Conservation (phyloP, 495 filamentous ascomycete genomes). For the Penicillium cataractarum region DNA sequence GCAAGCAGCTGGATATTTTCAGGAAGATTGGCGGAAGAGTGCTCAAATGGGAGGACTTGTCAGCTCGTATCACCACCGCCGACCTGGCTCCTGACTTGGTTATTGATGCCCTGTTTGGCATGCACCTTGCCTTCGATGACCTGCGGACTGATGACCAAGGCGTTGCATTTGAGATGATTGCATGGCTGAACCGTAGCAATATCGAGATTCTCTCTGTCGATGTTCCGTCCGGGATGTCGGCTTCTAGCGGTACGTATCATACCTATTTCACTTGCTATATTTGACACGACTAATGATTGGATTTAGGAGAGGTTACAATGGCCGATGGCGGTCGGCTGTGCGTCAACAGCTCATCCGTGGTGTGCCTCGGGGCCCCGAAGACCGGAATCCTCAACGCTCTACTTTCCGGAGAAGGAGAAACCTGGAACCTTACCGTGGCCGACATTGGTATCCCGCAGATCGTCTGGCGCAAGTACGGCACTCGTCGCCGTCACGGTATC, state of each 20-base stretch:
- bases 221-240: constrained; percentile 84
- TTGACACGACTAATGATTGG: constrained; percentile 13
- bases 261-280: constrained; percentile 28
- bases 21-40: constrained; percentile 75
- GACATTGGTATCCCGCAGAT: constrained; percentile 83
- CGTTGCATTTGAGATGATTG: constrained; percentile 78
- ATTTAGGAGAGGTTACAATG: constrained; percentile 50
- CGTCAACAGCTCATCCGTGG: constrained; percentile 74
- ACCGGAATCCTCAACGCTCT: constrained; percentile 76
- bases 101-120: constrained; percentile 84
- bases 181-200: constrained; percentile 84
- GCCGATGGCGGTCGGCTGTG: constrained; percentile 74
- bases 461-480: constrained; percentile 86
- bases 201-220: constrained; percentile 80
- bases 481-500: constrained; percentile 74
- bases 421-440: constrained; percentile 76
- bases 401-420: constrained; percentile 55
- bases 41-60: constrained; percentile 57
- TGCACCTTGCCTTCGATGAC: constrained; percentile 82
- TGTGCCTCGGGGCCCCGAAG: constrained; percentile 83
- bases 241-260: constrained; percentile 63
- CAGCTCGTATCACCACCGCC: constrained; percentile 54
- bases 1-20: constrained; percentile 75
- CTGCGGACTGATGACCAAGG: constrained; percentile 80
- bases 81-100: constrained; percentile 75